A percentile compares a stretch with the other conserved stretches of the same genome.
Evolutionary conservation across 2,329 filamentous ascomycete genomes (phyloP).

Genomic region (Penicillium crustosum): DNA sequence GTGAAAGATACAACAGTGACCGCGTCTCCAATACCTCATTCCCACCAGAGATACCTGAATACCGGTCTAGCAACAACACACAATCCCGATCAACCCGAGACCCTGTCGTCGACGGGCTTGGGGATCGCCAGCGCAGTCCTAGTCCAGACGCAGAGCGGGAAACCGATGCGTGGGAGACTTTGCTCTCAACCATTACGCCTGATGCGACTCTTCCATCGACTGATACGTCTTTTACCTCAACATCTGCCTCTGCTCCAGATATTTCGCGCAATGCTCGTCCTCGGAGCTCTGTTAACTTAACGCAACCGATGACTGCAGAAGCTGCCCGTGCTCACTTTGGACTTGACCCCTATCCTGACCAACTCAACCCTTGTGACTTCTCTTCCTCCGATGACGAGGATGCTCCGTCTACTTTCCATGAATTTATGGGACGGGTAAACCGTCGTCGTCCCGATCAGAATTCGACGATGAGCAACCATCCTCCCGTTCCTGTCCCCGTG

Average conservation of each 20-base stretch:
- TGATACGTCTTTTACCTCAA: constrained; percentile 77
- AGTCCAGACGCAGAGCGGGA: constrained; percentile 58
- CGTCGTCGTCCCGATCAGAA: constrained; percentile 28
- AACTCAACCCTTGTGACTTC: constrained; percentile 41
- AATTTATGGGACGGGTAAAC: constrained; percentile 12
- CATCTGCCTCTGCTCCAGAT: constrained; percentile 32
- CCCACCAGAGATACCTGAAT: constrained; percentile 19
- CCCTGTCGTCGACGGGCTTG: constrained; percentile 65
- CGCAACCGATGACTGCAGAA: constrained; percentile 32
- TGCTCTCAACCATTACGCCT: constrained; percentile 75
- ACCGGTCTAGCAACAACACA: constrained; percentile 22
- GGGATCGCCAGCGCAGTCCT: constrained; percentile 80
- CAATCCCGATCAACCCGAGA: constrained; percentile 22
- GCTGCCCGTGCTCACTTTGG: constrained; percentile 26
- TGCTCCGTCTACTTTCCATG: constrained; percentile 15
- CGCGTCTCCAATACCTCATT: constrained; percentile 28
- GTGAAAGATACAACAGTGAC: constrained; percentile 25
- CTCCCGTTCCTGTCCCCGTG: constrained; percentile 31
- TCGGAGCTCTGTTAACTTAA: constrained; percentile 43
- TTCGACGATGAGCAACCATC: constrained; percentile 36
- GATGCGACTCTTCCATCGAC: constrained; percentile 78
- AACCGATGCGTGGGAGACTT: constrained; percentile 72
- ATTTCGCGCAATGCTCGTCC: constrained; percentile 25
- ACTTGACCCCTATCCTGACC: constrained; percentile 37
- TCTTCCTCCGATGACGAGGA: constrained; percentile 38